Evolutionary conservation across 768 basidiomycete genomes (phyloP), one percentile per base, ranked within the genome.

Genomic region (Suillus alpinus): DNA sequence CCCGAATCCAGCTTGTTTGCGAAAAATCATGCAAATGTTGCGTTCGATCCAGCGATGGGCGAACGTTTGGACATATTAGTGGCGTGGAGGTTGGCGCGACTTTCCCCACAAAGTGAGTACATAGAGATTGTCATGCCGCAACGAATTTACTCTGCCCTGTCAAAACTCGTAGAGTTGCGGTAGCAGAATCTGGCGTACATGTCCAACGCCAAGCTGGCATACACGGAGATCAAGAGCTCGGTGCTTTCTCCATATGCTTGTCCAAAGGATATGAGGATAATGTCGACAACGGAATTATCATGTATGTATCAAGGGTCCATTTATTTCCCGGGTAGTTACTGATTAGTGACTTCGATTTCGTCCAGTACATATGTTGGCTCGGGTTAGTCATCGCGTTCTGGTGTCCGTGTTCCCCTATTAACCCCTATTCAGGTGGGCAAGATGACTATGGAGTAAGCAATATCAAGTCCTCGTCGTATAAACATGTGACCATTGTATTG

Each of bases 261-360:
- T 77, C 80, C 40, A 71, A 65, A 14, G 77, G 77, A 7, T 80
- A 80, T 44, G 74, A 77, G 49, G 80, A 81, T 63, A 75, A 80
- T 59, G n/a, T 52, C 1, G 79, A 80, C 36, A 0, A 46, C 0
- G 79, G 80, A 34, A 71, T 77, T 0, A 71, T 4, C 7, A 76
- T 80, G 78, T 80, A 62, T 4, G 76, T 60, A 36, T 32, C 29
- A 46, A 29, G 2, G n/a, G 18, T 34, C 44, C 12, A 7, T 60
- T 40, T 12, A 5, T 18, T 50, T 2, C 18, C 18, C n/a, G 5
- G 9, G 12, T 26, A 41, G 26, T 3, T 16, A 9, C 46, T 37
- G 62, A 69, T 39, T n/a, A n/a, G 63, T 26, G 1, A 9, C 14
- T 32, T 57, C 12, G 1, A 3, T 37, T 53, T 20, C 60, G 59